Evolutionary conservation across 1,284 basidiomycete genomes (phyloP), one percentile per base, ranked within the genome.

Genomic region (Phylloporus sp.): DNA sequence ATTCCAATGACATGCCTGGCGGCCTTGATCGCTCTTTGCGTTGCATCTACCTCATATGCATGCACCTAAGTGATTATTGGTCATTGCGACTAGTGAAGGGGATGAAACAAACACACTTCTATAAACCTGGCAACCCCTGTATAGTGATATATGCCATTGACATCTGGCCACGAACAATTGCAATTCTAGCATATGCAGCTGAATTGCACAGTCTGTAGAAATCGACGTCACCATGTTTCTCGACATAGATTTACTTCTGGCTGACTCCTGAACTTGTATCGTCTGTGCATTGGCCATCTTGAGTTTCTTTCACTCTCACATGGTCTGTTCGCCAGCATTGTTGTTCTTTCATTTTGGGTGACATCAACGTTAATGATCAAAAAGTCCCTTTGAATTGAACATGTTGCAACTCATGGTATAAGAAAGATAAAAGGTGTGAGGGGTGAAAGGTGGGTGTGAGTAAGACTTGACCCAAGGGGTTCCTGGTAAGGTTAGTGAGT

Each of bases 31-130:
- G 94, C 90, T 29, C 82, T 85, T 67, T 95, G 88, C 89, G 98
- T 94, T 0, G 95, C 92, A 53, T 86, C 80, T 61, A 98, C 95
- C 78, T 98, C 95, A 71, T 94, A 93, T 6, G 88, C 84, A 65
- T 96, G 84, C 26, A 93, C 87, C 94, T 96, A 66, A 10, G 42
- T 34, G 58, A 40, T 49, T 1, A 61, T 65, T 47, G 2, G 47
- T 37, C n/a, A 37, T 15, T 15, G 34, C 5, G 0, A 34, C 6
- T 8, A 12, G n/a, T n/a, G n/a, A 6, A 0, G 15, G 37, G 8
- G 46, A 54, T 47, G 50, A 37, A 31, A 32, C 34, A 15, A 34
- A 46, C 80, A 18, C 51, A 93, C 95, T 82, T 96, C 90, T 15
- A 90, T 85, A 73, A 97, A 97, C 70, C 85, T 0, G 94, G 94